Conservation (phyloP, 208 protist species). For the Herpetomonas tarakana region DNA sequence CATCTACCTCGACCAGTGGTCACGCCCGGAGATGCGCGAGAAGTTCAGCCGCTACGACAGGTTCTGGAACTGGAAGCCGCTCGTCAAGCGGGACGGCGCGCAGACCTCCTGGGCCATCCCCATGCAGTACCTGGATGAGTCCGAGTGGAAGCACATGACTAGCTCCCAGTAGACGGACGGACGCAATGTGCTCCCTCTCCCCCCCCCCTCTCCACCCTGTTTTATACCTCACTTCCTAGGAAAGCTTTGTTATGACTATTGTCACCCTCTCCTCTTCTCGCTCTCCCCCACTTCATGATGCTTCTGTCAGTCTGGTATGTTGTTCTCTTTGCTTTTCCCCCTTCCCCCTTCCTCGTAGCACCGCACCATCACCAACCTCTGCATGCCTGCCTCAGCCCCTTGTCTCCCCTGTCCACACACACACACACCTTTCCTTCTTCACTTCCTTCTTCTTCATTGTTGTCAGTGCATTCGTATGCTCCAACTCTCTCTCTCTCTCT, state of each 20-base stretch:
- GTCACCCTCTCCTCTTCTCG: no score
- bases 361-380: no score
- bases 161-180: conserved; percentile 65
- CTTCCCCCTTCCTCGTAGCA: no score
- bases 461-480: not conserved
- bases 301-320: no score
- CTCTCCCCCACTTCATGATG: no score
- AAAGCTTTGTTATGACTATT: no score
- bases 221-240: conserved; percentile 2
- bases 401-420: no score
- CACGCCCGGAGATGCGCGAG: conserved; percentile 81
- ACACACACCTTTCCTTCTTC: no score
- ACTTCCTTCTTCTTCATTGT: not conserved
- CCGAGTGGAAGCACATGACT: conserved; percentile 90
- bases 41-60: conserved; percentile 74
- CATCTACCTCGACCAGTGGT: conserved; percentile 89
- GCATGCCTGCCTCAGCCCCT: no score
- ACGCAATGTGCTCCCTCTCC: no score
- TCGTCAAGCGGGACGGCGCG: conserved; percentile 78
- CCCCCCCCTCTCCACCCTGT: conserved; percentile 1
- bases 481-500: no score
- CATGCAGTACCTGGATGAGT: conserved; percentile 75
- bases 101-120: conserved; percentile 73
- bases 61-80: conserved; percentile 91
- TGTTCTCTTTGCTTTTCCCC: conserved; percentile 3